Percentiles rank a stretch among this genome's conserved stretches.
Conservation (phyloP, 106 monocot species). For the Dioscorea dumetorum region DNA sequence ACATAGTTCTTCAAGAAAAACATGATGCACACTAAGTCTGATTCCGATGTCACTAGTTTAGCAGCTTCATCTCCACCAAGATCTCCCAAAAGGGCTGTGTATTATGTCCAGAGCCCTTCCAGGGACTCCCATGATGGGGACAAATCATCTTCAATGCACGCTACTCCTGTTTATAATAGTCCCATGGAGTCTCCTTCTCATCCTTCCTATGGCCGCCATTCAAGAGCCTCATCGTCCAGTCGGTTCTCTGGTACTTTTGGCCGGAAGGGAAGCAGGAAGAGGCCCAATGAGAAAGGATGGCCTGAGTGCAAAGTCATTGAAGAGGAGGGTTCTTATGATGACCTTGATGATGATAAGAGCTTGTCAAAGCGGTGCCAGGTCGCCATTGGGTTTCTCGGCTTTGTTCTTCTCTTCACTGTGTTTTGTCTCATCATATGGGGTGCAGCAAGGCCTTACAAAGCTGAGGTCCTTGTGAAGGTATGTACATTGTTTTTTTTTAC, state of each 20-base stretch:
- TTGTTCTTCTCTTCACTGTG: constrained; percentile 44
- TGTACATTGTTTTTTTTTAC: too few relatives aligned
- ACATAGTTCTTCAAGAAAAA: not conserved
- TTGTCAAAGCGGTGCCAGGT: constrained; percentile 32
- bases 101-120: constrained; percentile 90
- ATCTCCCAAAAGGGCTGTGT: constrained; percentile 66
- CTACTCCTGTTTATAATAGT: constrained; percentile 75
- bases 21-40: constrained; percentile 81
- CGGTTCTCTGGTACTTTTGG: constrained; percentile 85
- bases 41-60: constrained; percentile 86
- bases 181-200: constrained; percentile 77
- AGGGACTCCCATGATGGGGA: constrained; percentile 83
- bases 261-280: constrained; percentile 46
- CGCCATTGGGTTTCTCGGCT: constrained; percentile 28
- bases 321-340: constrained; percentile 72
- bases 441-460: constrained; percentile 48
- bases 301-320: constrained; percentile 76
- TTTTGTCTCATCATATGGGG: constrained; percentile 69
- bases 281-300: constrained; percentile 63
- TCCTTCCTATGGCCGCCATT: constrained; percentile 70
- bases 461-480: constrained; percentile 46
- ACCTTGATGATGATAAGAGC: constrained; percentile 40
- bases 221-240: constrained; percentile 75
- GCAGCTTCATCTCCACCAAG: constrained; percentile 74
- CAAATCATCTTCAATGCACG: constrained; percentile 80